Evolutionary conservation across 2,329 filamentous ascomycete genomes (phyloP), one percentile per base, ranked within the genome.

Genomic region (Colletotrichum brevisporum): DNA sequence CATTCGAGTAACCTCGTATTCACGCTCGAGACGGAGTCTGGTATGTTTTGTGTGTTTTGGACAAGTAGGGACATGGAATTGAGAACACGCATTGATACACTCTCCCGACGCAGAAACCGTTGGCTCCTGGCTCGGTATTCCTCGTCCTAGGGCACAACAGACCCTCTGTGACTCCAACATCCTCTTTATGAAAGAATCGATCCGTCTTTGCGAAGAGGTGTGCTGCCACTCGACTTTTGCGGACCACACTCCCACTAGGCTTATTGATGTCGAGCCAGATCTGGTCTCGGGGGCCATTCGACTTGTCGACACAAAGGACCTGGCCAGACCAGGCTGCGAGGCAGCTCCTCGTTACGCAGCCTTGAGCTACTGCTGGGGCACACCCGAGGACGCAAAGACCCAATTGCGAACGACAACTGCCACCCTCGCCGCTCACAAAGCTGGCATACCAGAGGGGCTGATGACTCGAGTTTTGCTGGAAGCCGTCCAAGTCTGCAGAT

Each of bases 311-410:
- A 18, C 10, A 24, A 24, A 10, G 0, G 47, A 50, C 18, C 47
- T 50, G 2, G 3, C 4, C 9, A 8, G 4, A 36, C 10, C 31
- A 36, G 31, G 31, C n/a, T 10, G 5, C 18, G 47, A 50, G 4
- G 21, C 16, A 9, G 47, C 21, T n/a, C 47, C 47, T 24, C 21
- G 18, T n/a, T 54, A 54, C 21, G 52, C 26, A 8, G 52, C 52
- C 5, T 15, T 54, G 4, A 54, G 52, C 21, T 54, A 54, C 10
- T 36, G 52, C 52, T 54, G 52, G 26, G 52, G 52, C 47, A 18
- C 18, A 18, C 3, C 47, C 9, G 47, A 50, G 10, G 47, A 50
- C 24, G 47, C 47, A 50, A 9, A 16, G 9, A 50, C n/a, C 21
- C 47, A 50, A 50, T 6, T 50, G 9, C 47, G 18, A 24, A 50